phyloP scores from a whole-genome alignment of 108 stramenopile genomes.

The Aureococcus anophagefferens region DNA sequence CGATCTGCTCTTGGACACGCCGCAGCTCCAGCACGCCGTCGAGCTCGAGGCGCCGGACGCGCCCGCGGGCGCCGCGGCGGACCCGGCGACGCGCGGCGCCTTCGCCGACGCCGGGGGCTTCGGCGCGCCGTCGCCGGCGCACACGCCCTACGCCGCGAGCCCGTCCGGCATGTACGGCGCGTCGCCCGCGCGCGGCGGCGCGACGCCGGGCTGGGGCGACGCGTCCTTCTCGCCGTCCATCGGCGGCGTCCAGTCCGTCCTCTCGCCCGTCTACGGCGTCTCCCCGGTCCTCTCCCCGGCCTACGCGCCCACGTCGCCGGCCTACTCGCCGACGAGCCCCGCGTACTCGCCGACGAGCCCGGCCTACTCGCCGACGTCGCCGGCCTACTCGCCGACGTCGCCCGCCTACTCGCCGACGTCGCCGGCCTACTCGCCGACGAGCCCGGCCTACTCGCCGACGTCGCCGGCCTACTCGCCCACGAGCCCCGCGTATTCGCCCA shows the following conservation, averaged over 20 bases:
- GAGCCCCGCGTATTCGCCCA: constrained; percentile 29
- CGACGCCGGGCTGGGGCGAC: constrained; percentile 54
- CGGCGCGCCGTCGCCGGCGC: constrained; percentile 58
- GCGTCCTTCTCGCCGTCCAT: constrained; percentile 7
- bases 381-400: constrained; percentile 27
- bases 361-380: constrained; percentile 9
- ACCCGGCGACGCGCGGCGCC: constrained; percentile 32
- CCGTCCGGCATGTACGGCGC: constrained; percentile 60
- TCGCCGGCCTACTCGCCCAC: constrained; percentile 31
- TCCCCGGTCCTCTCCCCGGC: constrained; percentile 10
- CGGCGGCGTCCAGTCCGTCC: neutral
- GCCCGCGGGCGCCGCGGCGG: constrained; percentile 51
- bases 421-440: constrained; percentile 27
- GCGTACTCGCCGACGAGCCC: constrained; percentile 30
- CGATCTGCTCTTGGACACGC: constrained; percentile 85
- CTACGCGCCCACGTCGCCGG: constrained; percentile 16
- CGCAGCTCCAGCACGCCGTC: constrained; percentile 80
- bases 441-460: constrained; percentile 46
- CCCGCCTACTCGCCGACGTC: constrained; percentile 28
- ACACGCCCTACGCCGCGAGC: constrained; percentile 53
- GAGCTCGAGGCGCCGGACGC: constrained; percentile 75
- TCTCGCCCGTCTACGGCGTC: neutral
- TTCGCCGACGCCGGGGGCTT: constrained; percentile 14
- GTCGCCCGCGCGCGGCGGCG: constrained; percentile 23
- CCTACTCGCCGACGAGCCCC: constrained; percentile 32